Percentiles rank a stretch among this genome's conserved stretches.
Conservation (phyloP, 768 basidiomycete genomes). For the Amanita pseudoporphyria region DNA sequence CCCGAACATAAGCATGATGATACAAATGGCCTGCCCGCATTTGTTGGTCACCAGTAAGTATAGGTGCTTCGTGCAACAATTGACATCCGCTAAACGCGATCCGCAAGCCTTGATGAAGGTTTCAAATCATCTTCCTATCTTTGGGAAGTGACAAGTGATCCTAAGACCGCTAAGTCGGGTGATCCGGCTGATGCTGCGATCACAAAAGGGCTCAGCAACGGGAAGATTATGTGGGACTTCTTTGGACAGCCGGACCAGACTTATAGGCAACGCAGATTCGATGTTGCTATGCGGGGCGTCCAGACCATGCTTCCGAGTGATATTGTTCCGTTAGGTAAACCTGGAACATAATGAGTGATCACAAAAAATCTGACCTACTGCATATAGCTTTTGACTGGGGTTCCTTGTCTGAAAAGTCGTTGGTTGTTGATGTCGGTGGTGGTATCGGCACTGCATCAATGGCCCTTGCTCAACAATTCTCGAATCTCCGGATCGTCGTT, state of each 20-base stretch:
- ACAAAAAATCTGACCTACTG: not conserved
- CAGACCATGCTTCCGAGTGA: constrained; percentile 12
- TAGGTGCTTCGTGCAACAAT: too few relatives aligned
- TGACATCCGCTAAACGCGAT: not conserved
- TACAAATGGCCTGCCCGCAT: constrained; percentile 19
- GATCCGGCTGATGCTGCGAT: constrained; percentile 13
- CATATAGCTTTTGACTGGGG: constrained; percentile 18
- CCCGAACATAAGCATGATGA: constrained; percentile 18
- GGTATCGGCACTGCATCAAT: constrained; percentile 18
- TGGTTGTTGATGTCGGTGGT: constrained; percentile 23
- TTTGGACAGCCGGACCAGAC: constrained; percentile 15
- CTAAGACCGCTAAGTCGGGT: constrained; percentile 11
- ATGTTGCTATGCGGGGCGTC: constrained; percentile 18
- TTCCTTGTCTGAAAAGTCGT: constrained; percentile 11
- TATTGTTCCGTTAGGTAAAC: constrained; percentile 14
- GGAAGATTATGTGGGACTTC: constrained; percentile 15
- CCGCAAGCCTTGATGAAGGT: constrained; percentile 15
- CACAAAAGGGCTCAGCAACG: constrained; percentile 12
- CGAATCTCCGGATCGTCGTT: constrained; percentile 15
- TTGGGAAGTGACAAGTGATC: constrained; percentile 19
- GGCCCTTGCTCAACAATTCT: constrained; percentile 12
- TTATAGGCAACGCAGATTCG: constrained; percentile 18
- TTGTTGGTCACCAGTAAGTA: constrained; percentile 16
- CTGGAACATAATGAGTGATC: too few relatives aligned
- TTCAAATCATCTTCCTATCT: constrained; percentile 18